A percentile compares a stretch with the other conserved stretches of the same genome.
Evolutionary conservation across 2,329 filamentous ascomycete species (phyloP).

Genomic region (Cladosporium sp.): DNA sequence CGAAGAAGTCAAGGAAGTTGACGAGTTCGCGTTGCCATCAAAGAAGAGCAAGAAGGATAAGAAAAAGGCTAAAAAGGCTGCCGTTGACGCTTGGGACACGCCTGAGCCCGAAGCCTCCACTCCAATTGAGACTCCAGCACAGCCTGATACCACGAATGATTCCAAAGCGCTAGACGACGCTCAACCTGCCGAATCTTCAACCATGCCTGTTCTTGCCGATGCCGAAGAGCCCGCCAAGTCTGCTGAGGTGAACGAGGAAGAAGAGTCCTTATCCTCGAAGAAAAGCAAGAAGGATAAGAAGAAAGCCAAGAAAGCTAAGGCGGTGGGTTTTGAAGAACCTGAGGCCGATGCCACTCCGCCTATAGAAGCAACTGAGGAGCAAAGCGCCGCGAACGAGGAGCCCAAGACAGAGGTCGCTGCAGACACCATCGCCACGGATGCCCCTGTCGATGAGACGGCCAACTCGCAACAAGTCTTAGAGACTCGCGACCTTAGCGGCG

Average conservation of each 20-base stretch:
- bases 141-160: neutral
- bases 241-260: neutral
- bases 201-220: too few relatives aligned
- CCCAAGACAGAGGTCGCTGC: too few relatives aligned
- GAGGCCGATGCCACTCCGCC: neutral
- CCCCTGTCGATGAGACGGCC: too few relatives aligned
- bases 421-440: too few relatives aligned
- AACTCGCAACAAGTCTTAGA: too few relatives aligned
- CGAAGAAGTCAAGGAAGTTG: neutral
- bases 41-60: constrained; percentile 37
- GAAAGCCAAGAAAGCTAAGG: constrained; percentile 27
- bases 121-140: neutral
- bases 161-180: too few relatives aligned
- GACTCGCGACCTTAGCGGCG: too few relatives aligned
- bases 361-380: neutral
- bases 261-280: neutral
- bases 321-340: neutral
- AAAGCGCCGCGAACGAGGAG: too few relatives aligned
- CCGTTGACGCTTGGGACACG: neutral
- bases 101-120: neutral
- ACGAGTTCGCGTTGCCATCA: neutral
- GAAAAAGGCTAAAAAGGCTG: constrained; percentile 33
- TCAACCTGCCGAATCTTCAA: too few relatives aligned
- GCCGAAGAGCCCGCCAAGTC: too few relatives aligned
- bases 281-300: constrained; percentile 40